Evolutionary conservation across 2,329 filamentous ascomycete genomes (phyloP).

Genomic region (Davidsoniella neocaledoniae): DNA sequence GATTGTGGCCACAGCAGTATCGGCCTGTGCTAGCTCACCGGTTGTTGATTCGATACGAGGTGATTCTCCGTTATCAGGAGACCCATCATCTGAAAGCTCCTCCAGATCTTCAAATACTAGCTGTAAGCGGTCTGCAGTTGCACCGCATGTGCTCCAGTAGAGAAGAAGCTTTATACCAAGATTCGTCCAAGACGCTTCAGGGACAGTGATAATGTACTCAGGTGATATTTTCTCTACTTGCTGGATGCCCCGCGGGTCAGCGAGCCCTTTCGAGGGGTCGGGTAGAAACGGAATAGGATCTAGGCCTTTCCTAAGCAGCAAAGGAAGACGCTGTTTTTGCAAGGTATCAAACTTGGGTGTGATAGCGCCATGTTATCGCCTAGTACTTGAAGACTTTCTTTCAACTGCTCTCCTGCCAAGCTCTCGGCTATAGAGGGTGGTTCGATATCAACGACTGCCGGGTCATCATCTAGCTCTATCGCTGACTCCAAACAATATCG

Average conservation of each 20-base stretch:
- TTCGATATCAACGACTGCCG: slow-evolving; percentile 42
- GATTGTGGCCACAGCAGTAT: slow-evolving; percentile 2
- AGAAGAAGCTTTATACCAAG: slow-evolving; percentile 21
- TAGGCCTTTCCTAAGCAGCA: slow-evolving; percentile 33
- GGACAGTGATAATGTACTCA: slow-evolving; percentile 4
- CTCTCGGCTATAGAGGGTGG: slow-evolving; percentile 46
- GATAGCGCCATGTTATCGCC: slow-evolving; percentile 38
- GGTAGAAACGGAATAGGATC: slow-evolving; percentile 48
- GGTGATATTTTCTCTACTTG: not conserved
- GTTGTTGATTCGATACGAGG: slow-evolving; percentile 8
- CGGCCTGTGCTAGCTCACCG: not conserved
- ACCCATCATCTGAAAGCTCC: slow-evolving; percentile 7
- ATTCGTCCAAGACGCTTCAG: slow-evolving; percentile 19
- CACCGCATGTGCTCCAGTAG: slow-evolving; percentile 14
- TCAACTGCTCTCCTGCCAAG: slow-evolving; percentile 45
- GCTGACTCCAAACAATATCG: slow-evolving; percentile 49
- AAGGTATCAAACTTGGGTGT: slow-evolving; percentile 44
- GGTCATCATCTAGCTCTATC: slow-evolving; percentile 51
- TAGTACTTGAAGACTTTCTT: slow-evolving; percentile 34
- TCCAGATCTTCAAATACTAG: slow-evolving; percentile 5
- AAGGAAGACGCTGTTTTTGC: slow-evolving; percentile 32
- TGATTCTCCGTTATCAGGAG: slow-evolving; percentile 8
- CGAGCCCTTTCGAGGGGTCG: slow-evolving; percentile 27
- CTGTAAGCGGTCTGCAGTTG: slow-evolving; percentile 6
- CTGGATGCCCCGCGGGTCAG: not conserved